phyloP scores from a whole-genome alignment of 1,284 basidiomycete species.

The Coniferiporia sulphurascens region DNA sequence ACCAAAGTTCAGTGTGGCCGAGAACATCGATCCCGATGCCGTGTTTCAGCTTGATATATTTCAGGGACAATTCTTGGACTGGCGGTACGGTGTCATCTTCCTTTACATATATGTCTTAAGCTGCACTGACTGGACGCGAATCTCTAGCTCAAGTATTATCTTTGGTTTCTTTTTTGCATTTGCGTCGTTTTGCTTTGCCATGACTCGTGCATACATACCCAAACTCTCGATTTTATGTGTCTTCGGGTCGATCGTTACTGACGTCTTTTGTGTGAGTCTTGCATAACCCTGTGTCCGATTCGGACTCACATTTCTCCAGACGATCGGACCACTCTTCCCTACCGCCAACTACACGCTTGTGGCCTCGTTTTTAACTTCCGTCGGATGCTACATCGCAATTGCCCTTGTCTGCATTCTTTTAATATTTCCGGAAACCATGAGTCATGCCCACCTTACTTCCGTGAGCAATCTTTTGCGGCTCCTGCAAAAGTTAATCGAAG shows the following conservation, averaged over 20 bases:
- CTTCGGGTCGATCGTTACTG: not conserved
- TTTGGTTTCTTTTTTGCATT: too few species aligned
- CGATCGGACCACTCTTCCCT: conserved; percentile 59
- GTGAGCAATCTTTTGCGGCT: conserved; percentile 28
- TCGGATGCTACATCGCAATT: conserved; percentile 55
- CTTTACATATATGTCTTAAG: not conserved
- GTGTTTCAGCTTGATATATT: conserved; percentile 52
- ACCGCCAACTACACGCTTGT: conserved; percentile 57
- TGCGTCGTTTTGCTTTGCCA: too few species aligned
- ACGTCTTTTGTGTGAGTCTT: not conserved
- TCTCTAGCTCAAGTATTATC: not conserved
- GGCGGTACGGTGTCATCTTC: conserved; percentile 33
- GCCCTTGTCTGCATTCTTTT: conserved; percentile 51
- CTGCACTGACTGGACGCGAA: not conserved
- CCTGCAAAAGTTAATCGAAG: not conserved
- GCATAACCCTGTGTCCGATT: not conserved
- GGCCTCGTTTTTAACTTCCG: conserved; percentile 53
- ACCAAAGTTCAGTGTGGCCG: conserved; percentile 34
- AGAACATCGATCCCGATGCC: conserved; percentile 42
- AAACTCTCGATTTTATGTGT: too few species aligned
- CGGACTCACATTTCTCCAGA: conserved; percentile 24
- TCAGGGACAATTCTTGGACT: conserved; percentile 63
- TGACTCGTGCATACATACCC: too few species aligned
- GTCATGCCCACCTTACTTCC: conserved; percentile 40
- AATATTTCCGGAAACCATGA: conserved; percentile 71